These are phyloP conservation scores for Diospyros kaki DNA, from an alignment of 148 eudicot genomes.

Conservation along the genomic window DNA sequence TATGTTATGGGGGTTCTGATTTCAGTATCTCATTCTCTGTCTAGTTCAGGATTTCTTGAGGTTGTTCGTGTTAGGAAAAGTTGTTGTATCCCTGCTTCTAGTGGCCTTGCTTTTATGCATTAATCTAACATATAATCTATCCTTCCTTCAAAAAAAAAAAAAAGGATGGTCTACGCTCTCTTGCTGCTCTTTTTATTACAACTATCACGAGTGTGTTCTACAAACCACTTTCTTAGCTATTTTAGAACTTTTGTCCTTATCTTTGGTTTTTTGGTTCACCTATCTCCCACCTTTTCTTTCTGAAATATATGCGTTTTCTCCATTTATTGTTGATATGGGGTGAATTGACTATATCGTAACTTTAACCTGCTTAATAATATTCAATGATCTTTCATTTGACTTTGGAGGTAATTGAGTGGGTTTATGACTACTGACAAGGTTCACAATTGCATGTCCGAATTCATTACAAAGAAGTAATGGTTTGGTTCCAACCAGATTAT, in stretches of 20 bases:
- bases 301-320: neutral
- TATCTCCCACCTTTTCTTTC: neutral
- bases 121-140: no score
- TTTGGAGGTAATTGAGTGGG: neutral
- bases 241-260: neutral
- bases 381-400: neutral
- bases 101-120: no score
- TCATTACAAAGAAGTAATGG: neutral
- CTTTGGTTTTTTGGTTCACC: neutral
- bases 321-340: neutral
- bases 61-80: no score
- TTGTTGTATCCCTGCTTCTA: no score
- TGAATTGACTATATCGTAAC: neutral
- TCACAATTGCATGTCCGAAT: neutral
- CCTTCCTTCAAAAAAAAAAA: no score
- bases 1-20: no score
- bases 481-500: neutral
- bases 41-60: no score
- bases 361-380: neutral
- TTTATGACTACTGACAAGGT: neutral
- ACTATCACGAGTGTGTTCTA: neutral
- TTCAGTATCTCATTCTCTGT: no score
- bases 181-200: neutral
- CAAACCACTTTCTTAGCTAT: neutral
- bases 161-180: neutral